Evolutionary conservation across 2,329 filamentous ascomycete genomes (phyloP).

Genomic region (Periconia sp.): DNA sequence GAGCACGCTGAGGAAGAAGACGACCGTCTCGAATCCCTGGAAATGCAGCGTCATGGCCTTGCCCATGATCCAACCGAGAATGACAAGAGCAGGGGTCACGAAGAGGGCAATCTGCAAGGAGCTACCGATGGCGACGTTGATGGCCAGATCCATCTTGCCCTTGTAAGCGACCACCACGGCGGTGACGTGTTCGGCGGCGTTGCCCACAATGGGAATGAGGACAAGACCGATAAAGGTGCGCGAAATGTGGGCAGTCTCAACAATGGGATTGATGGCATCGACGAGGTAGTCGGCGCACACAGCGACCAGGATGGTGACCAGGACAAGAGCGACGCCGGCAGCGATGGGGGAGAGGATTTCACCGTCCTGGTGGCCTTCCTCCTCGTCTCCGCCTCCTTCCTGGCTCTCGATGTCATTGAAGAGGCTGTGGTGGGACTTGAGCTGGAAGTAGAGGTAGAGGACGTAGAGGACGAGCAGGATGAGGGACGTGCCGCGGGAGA

Average conservation of each 20-base stretch:
- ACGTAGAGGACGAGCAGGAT: constrained; percentile 61
- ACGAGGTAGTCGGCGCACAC: constrained; percentile 62
- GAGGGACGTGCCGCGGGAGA: constrained; percentile 61
- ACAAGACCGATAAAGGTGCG: constrained; percentile 65
- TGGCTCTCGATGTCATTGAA: constrained; percentile 51
- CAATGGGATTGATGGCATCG: constrained; percentile 60
- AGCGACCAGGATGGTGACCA: constrained; percentile 57
- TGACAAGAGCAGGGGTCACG: constrained; percentile 63
- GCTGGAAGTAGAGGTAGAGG: constrained; percentile 62
- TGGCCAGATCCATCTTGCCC: constrained; percentile 63
- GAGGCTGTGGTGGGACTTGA: constrained; percentile 56
- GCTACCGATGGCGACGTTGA: constrained; percentile 61
- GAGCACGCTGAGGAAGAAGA: constrained; percentile 81
- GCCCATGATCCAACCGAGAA: constrained; percentile 62
- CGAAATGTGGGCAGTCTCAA: constrained; percentile 57
- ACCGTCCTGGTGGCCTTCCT: constrained; percentile 39
- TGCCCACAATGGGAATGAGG: constrained; percentile 63
- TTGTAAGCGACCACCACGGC: constrained; percentile 62
- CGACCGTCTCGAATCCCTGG: constrained; percentile 86
- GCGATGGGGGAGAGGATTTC: constrained; percentile 54
- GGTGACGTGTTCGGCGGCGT: constrained; percentile 63
- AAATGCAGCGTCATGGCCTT: constrained; percentile 74
- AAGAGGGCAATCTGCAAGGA: constrained; percentile 64
- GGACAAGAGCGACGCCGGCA: constrained; percentile 53
- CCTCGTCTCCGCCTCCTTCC: constrained; percentile 36